A percentile compares a stretch with the other conserved stretches of the same genome.
Evolutionary conservation across 2,329 filamentous ascomycete genomes (phyloP).

Genomic region (Metarhizium anisopliae): DNA sequence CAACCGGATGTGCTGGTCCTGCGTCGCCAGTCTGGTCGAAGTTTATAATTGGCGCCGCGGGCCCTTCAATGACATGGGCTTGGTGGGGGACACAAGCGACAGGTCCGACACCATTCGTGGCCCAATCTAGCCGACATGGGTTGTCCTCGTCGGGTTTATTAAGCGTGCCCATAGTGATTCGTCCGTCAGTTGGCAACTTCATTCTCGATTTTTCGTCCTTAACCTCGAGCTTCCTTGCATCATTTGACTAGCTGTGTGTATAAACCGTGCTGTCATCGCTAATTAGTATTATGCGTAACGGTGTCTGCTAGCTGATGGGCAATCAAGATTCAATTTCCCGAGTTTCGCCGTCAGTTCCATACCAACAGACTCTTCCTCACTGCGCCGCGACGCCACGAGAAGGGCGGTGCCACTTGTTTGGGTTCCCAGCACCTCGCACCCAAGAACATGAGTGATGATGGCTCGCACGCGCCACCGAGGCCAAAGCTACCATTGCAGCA

Average conservation of each 20-base stretch:
- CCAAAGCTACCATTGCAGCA: slow-evolving; percentile 69
- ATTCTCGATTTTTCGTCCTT: not conserved
- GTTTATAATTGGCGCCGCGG: no score
- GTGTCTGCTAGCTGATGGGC: not conserved
- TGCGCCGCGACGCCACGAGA: no score
- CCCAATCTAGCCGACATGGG: no score
- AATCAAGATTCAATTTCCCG: not conserved
- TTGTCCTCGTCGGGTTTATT: not conserved
- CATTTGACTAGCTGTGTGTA: not conserved
- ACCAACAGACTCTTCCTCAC: not conserved
- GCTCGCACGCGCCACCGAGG: slow-evolving; percentile 10
- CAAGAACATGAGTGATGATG: slow-evolving; percentile 5
- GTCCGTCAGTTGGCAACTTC: not conserved
- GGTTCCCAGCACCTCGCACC: not conserved
- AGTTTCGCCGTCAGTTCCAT: not conserved
- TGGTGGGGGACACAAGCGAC: no score
- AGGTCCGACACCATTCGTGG: no score
- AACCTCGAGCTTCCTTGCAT: not conserved
- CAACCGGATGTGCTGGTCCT: no score
- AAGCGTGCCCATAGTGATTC: not conserved
- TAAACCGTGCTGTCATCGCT: not conserved
- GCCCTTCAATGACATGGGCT: no score
- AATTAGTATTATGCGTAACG: not conserved
- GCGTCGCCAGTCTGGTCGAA: no score
- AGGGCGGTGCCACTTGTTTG: not conserved